Percentiles rank a stretch among this genome's conserved stretches.
Conservation (phyloP, 805 yeast genomes). For the Kodamaea hsintzibuensis region DNA sequence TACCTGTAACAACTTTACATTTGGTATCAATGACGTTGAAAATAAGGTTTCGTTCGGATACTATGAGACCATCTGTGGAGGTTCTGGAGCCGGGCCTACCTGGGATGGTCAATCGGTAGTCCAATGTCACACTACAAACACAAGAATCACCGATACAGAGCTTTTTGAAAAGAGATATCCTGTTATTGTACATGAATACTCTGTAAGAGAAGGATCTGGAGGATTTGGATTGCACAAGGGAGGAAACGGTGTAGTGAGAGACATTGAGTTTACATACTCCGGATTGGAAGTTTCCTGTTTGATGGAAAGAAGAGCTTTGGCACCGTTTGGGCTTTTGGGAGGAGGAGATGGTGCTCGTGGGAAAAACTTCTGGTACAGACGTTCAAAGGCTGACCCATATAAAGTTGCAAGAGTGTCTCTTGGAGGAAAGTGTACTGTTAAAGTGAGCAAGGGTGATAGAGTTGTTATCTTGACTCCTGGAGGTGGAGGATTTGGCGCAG, state of each 20-base stretch:
- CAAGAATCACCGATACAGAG: constrained; percentile 90
- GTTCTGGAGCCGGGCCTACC: constrained; percentile 86
- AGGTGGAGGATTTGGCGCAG: constrained; percentile 46
- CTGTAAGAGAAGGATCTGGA: constrained; percentile 73
- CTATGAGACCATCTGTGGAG: constrained; percentile 94
- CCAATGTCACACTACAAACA: constrained; percentile 92
- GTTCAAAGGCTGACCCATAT: constrained; percentile 15
- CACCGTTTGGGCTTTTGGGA: constrained; percentile 86
- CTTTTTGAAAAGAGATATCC: constrained; percentile 88
- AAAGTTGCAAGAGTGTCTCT: constrained; percentile 23
- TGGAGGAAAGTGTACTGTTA: constrained; percentile 37
- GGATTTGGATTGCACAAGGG: constrained; percentile 74
- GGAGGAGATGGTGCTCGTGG: constrained; percentile 81
- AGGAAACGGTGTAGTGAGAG: constrained; percentile 86
- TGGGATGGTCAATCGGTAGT: constrained; percentile 91
- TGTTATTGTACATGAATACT: constrained; percentile 69
- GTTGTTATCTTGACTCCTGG: constrained; percentile 43
- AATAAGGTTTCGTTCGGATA: constrained; percentile 76
- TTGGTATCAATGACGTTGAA: constrained; percentile 69
- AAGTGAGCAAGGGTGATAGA: constrained; percentile 41
- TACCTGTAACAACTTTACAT: constrained; percentile 90
- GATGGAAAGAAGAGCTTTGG: constrained; percentile 80
- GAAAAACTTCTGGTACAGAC: constrained; percentile 34
- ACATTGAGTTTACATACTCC: constrained; percentile 65
- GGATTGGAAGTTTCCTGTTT: constrained; percentile 66